phyloP scores from a whole-genome alignment of 176 grass and related monocot genomes.

The Areca catechu region DNA sequence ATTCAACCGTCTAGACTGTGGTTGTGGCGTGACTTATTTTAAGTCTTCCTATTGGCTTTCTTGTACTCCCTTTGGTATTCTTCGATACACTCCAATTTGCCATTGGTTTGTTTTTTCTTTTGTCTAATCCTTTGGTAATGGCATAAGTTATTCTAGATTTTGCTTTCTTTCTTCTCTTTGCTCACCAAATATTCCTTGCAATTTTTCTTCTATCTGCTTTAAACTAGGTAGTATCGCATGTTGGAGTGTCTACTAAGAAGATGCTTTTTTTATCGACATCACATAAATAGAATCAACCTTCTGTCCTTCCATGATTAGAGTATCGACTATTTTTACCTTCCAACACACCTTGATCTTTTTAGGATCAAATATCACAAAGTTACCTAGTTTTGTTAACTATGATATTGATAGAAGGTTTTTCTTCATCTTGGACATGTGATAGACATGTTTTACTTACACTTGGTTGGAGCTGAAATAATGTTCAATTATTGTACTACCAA shows the following conservation, averaged over 20 bases:
- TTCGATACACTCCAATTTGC: too few species aligned
- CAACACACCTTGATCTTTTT: neutral
- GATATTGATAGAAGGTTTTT: constrained; percentile 9
- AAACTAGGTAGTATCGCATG: too few species aligned
- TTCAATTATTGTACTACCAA: neutral
- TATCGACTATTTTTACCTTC: neutral
- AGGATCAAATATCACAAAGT: neutral
- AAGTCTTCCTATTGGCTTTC: neutral
- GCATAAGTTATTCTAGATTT: too few species aligned
- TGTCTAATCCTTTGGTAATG: too few species aligned
- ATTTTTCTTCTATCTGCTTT: neutral
- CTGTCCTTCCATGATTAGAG: neutral
- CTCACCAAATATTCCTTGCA: neutral
- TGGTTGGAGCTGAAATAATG: neutral
- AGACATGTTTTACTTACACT: neutral
- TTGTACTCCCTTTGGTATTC: neutral
- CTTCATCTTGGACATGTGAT: constrained; percentile 4
- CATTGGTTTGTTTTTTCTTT: too few species aligned
- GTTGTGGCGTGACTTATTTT: neutral
- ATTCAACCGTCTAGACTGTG: neutral
- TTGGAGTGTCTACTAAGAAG: neutral
- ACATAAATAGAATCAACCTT: neutral
- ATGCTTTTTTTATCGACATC: neutral
- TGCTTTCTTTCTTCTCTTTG: too few species aligned
- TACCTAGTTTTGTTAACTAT: neutral